These are phyloP conservation scores for Phytophthora idaei DNA, from an alignment of 352 stramenopile species.

Conservation along the genomic window DNA sequence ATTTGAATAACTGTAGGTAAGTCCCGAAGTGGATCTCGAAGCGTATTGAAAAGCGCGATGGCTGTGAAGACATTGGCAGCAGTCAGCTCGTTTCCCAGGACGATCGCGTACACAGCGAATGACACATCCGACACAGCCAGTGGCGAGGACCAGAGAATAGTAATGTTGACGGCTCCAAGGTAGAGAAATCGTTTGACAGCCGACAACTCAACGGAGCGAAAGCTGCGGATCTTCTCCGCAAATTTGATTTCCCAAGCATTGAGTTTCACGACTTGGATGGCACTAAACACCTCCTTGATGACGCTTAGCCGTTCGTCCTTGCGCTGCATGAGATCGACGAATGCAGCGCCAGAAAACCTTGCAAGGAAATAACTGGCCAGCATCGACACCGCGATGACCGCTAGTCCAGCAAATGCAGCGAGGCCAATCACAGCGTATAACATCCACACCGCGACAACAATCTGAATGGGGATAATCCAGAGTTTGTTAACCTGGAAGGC, in stretches of 20 bases:
- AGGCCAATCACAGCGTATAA: slow-evolving; percentile 50
- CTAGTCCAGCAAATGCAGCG: slow-evolving; percentile 51
- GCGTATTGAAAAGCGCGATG: slow-evolving; percentile 54
- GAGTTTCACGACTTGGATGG: slow-evolving; percentile 97
- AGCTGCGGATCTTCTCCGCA: slow-evolving; percentile 66
- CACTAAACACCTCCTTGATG: slow-evolving; percentile 91
- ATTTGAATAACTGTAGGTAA: slow-evolving; percentile 42
- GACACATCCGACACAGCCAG: slow-evolving; percentile 51
- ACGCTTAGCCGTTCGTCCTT: slow-evolving; percentile 58
- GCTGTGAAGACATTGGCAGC: slow-evolving; percentile 60
- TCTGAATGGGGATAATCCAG: slow-evolving; percentile 56
- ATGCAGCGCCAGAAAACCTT: slow-evolving; percentile 49
- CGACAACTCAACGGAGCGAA: slow-evolving; percentile 83
- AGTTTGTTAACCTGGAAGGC: slow-evolving; percentile 50
- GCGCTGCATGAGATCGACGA: slow-evolving; percentile 47
- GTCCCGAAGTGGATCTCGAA: slow-evolving; percentile 44
- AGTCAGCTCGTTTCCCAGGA: slow-evolving; percentile 43
- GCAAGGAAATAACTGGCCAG: slow-evolving; percentile 60
- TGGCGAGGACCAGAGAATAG: slow-evolving; percentile 53
- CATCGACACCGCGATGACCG: slow-evolving; percentile 39
- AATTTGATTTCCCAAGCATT: slow-evolving; percentile 92
- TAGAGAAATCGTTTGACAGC: slow-evolving; percentile 62
- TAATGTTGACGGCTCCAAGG: slow-evolving; percentile 58
- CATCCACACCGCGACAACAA: slow-evolving; percentile 41
- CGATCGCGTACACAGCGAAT: slow-evolving; percentile 52